phyloP scores from a whole-genome alignment of 805 yeast genomes.

The Sungouiozyma intestinalis region DNA sequence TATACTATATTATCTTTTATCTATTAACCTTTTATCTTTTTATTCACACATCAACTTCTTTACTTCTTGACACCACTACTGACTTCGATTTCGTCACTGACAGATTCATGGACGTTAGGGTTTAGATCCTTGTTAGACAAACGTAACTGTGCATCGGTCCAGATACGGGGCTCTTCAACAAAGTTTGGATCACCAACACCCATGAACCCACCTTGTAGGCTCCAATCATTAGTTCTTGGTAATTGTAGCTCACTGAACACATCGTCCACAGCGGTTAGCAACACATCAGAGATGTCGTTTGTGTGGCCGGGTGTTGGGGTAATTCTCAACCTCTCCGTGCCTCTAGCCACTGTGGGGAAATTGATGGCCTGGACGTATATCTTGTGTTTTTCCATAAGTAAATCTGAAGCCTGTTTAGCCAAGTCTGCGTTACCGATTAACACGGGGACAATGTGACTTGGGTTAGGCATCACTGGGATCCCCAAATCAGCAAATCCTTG shows the following conservation, averaged over 20 bases:
- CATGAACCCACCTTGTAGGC: constrained; percentile 71
- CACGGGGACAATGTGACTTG: constrained; percentile 94
- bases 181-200: constrained; percentile 64
- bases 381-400: constrained; percentile 69
- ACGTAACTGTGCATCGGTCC: constrained; percentile 76
- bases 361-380: constrained; percentile 97
- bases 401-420: constrained; percentile 86
- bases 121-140: constrained; percentile 56
- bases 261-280: constrained; percentile 68
- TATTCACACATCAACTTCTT: not conserved
- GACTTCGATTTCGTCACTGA: constrained; percentile 52
- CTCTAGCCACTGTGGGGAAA: constrained; percentile 95
- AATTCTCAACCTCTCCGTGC: constrained; percentile 90
- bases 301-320: constrained; percentile 99
- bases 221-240: constrained; percentile 73
- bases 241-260: constrained; percentile 68
- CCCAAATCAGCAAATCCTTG: constrained; percentile 55
- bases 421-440: constrained; percentile 88
- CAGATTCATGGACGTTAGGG: constrained; percentile 55
- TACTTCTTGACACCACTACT: constrained; percentile 46
- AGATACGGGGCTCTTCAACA: constrained; percentile 50
- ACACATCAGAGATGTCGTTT: constrained; percentile 59
- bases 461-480: constrained; percentile 94
- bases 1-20: not conserved
- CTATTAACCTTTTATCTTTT: not conserved